A percentile compares a stretch with the other conserved stretches of the same genome.
Evolutionary conservation across 441 rosid genomes (phyloP).

Genomic region (Populus tomentosa): DNA sequence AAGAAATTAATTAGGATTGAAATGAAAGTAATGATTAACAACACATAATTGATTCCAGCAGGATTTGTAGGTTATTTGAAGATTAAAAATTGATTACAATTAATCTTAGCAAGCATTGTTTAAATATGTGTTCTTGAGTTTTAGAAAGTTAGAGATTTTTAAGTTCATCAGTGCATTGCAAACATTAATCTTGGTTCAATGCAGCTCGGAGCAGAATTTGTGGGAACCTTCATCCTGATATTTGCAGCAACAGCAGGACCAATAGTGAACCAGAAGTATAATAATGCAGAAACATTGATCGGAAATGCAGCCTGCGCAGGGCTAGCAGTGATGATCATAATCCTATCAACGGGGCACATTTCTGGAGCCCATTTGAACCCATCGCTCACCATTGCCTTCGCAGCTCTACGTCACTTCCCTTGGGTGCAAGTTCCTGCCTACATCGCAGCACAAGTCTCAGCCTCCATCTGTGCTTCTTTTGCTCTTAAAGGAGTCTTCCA

Average conservation of each 20-base stretch:
- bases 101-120: no score
- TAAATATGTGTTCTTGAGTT: background rate
- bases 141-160: background rate
- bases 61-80: no score
- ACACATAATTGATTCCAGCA: no score
- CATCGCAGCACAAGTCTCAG: conserved; percentile 83
- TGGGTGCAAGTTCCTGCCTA: conserved; percentile 95
- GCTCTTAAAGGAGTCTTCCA: conserved; percentile 83
- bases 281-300: conserved; percentile 66
- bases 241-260: conserved; percentile 91
- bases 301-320: conserved; percentile 95
- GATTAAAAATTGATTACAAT: no score
- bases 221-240: conserved; percentile 93
- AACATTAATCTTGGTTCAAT: background rate
- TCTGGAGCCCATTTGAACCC: conserved; percentile 98
- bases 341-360: conserved; percentile 87
- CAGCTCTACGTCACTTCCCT: conserved; percentile 83
- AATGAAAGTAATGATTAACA: no score
- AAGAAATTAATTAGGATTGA: no score
- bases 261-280: conserved; percentile 84
- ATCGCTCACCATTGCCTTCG: conserved; percentile 92
- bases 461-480: conserved; percentile 87
- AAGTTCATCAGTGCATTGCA: background rate
- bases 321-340: conserved; percentile 87
- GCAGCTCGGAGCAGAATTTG: conserved; percentile 95